These are phyloP conservation scores for Neonectria faginata DNA, from an alignment of 2,329 filamentous ascomycete genomes.

Conservation along the genomic window DNA sequence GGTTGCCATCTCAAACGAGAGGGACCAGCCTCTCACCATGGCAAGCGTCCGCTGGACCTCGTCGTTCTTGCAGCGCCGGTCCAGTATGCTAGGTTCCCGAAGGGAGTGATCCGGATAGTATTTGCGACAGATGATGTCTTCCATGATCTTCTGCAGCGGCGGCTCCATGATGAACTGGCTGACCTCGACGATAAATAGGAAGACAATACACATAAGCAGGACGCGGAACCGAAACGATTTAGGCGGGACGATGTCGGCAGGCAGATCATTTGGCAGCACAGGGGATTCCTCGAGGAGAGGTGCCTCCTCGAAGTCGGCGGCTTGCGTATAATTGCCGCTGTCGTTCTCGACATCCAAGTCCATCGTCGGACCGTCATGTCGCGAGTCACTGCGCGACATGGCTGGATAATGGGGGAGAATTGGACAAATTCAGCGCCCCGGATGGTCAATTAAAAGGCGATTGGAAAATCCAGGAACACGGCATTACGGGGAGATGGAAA, in stretches of 20 bases:
- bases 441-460: neutral
- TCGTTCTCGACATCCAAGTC: constrained; percentile 32
- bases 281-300: constrained; percentile 35
- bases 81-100: constrained; percentile 44
- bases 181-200: constrained; percentile 58
- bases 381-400: constrained; percentile 15
- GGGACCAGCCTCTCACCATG: constrained; percentile 61
- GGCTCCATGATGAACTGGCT: constrained; percentile 54
- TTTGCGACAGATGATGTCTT: constrained; percentile 64
- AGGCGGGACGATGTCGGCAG: constrained; percentile 37
- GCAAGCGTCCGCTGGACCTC: constrained; percentile 64
- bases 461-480: neutral
- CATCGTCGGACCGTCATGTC: constrained; percentile 1
- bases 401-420: neutral
- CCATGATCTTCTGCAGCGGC: constrained; percentile 62
- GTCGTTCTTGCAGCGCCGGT: constrained; percentile 61
- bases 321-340: constrained; percentile 11
- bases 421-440: neutral
- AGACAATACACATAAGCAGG: constrained; percentile 50
- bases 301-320: neutral
- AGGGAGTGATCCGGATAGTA: constrained; percentile 57
- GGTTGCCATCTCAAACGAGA: constrained; percentile 60
- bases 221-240: constrained; percentile 47
- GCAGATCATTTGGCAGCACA: constrained; percentile 38
- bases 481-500: neutral